Conservation (phyloP, 2,329 filamentous ascomycete species). For the Fusarium virguliforme region DNA sequence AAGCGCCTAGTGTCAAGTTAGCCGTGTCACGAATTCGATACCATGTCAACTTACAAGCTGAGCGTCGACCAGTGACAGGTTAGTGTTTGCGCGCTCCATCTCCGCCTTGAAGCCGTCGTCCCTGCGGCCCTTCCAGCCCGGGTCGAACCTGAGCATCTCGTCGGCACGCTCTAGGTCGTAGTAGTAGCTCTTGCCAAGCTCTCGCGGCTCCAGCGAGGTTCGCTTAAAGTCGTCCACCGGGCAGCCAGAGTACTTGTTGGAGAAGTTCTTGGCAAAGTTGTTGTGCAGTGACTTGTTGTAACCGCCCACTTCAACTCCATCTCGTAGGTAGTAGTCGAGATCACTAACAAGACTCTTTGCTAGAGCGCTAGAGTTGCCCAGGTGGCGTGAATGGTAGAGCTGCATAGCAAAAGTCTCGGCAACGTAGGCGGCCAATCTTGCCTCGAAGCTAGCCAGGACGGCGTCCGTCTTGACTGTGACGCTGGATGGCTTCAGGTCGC, state of each 20-base stretch:
- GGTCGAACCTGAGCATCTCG: slow-evolving; percentile 82
- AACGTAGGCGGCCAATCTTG: slow-evolving; percentile 83
- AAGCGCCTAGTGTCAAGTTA: slow-evolving; percentile 71
- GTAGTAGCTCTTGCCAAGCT: slow-evolving; percentile 84
- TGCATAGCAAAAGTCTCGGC: slow-evolving; percentile 94
- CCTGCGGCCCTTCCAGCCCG: slow-evolving; percentile 80
- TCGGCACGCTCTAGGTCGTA: slow-evolving; percentile 86
- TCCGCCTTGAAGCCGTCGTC: slow-evolving; percentile 85
- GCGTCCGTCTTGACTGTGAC: slow-evolving; percentile 70
- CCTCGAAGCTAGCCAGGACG: slow-evolving; percentile 72
- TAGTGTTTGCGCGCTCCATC: slow-evolving; percentile 88
- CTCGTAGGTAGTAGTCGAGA: slow-evolving; percentile 83
- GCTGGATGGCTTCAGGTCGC: slow-evolving; percentile 68
- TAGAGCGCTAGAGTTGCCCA: slow-evolving; percentile 75
- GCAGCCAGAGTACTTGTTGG: slow-evolving; percentile 81
- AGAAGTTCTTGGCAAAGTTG: slow-evolving; percentile 89
- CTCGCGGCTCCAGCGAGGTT: slow-evolving; percentile 75
- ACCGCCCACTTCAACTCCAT: slow-evolving; percentile 82
- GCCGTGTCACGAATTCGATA: slow-evolving; percentile 48
- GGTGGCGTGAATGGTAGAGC: slow-evolving; percentile 86
- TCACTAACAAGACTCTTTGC: slow-evolving; percentile 81
- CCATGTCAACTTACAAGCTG: slow-evolving; percentile 77
- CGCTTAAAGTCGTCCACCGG: slow-evolving; percentile 86
- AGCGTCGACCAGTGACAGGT: slow-evolving; percentile 92
- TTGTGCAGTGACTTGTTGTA: slow-evolving; percentile 92